Evolutionary conservation across 2,329 filamentous ascomycete genomes (phyloP), one percentile per base, ranked within the genome.

Genomic region (Thyridium curvatum): DNA sequence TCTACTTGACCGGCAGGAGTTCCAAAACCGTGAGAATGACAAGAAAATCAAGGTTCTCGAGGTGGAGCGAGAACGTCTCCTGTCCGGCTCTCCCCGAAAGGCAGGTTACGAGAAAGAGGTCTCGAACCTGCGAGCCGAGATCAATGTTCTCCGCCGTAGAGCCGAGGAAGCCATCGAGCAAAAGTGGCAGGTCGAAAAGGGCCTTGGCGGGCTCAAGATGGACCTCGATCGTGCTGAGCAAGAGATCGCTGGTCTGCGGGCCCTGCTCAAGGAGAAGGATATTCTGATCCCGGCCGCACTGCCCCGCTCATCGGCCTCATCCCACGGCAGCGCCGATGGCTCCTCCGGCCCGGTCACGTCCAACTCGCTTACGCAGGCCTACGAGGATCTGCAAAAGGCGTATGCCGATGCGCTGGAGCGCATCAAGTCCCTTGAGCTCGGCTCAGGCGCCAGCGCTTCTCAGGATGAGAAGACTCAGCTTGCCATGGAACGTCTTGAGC

Each of bases 111-210:
- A 94, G 57, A 80, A 75, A 48, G 91, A 97, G 54, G 86, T 97
- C 7, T 72, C 75, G 2, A 82, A 75, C 45, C 70, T 97, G 32
- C 82, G 89, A 43, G 80, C 84, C 17, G 93, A 98, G 58, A 85
- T 98, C 45, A 86, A 85, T 37, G 76, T 84, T 13, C 72, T 98
- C 41, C 82, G 93, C 32, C 83, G 83, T 45, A 81, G 93, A 39
- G 91, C 91, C 21, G 91, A 98, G 52, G 91, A 97, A 47, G 91
- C 91, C 13, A 74, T 97, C 12, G 88, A 95, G 55, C 86, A 94
- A 54, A 97, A 97, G 62, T 97, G 87, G 83, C 35, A 61, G 52
- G 17, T 55, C 32, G 31, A 56, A 44, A 42, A 64, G 59, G 17
- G 59, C 52, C 39, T 61, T 41, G 21, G 54, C 51, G 40, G 59